A percentile compares a stretch with the other conserved stretches of the same genome.
phyloP scores from a whole-genome alignment of 306 rosid genomes.

The Crotalaria pallida region DNA sequence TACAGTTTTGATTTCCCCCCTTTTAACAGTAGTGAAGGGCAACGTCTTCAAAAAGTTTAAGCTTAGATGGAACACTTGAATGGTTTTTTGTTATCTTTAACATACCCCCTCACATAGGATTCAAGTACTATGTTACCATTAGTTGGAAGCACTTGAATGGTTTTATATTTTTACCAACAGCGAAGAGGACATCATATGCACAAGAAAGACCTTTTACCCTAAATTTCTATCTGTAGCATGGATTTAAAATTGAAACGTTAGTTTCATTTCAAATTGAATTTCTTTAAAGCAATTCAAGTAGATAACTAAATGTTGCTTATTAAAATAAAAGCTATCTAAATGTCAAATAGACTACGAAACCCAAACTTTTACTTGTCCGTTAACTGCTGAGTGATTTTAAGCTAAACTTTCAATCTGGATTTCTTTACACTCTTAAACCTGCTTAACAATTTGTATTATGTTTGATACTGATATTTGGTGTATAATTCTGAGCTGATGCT shows the following conservation, averaged over 20 bases:
- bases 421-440: not conserved
- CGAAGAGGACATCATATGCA: not conserved
- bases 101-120: not conserved
- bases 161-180: not conserved
- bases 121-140: too few relatives aligned
- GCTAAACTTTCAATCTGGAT: not conserved
- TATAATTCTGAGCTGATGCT: slow-evolving; percentile 27
- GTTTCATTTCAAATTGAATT: not conserved
- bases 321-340: too few relatives aligned
- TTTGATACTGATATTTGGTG: not conserved
- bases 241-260: not conserved
- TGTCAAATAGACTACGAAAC: not conserved
- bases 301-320: not conserved
- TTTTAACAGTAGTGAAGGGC: too few relatives aligned
- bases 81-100: not conserved
- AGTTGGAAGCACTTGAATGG: not conserved
- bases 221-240: not conserved
- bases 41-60: not conserved
- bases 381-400: not conserved
- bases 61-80: not conserved
- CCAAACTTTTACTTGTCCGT: not conserved
- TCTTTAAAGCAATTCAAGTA: not conserved
- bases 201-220: not conserved
- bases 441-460: not conserved
- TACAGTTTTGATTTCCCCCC: not conserved